Conservation (phyloP, 1,139 yeast species). For the Hanseniaspora gamundiae region DNA sequence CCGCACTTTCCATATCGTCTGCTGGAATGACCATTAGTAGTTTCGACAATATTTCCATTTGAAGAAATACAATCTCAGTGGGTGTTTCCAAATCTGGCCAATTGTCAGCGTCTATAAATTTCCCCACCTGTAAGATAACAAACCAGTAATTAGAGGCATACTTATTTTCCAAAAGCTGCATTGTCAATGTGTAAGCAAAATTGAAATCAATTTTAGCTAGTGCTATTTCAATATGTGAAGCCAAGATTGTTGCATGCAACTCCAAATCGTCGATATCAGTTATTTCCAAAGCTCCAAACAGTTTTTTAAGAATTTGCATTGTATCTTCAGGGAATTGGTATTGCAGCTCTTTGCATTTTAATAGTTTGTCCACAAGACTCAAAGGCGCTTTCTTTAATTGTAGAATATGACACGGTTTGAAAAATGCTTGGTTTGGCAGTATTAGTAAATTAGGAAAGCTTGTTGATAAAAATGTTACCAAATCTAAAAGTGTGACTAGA, state of each 20-base stretch:
- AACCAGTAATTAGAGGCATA: conserved; percentile 31
- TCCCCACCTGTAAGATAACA: conserved; percentile 48
- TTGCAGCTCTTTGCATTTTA: conserved; percentile 45
- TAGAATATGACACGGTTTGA: conserved; percentile 29
- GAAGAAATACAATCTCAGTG: conserved; percentile 28
- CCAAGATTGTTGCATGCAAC: conserved; percentile 25
- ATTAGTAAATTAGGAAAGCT: conserved; percentile 28
- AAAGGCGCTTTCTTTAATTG: conserved; percentile 22
- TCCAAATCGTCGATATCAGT: conserved; percentile 8
- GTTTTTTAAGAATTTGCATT: conserved; percentile 30
- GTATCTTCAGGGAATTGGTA: conserved; percentile 38
- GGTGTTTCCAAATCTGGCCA: conserved; percentile 32
- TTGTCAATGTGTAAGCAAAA: conserved; percentile 36
- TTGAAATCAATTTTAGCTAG: conserved; percentile 40
- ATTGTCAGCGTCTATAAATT: conserved; percentile 29
- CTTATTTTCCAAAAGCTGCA: conserved; percentile 28
- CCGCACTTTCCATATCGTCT: conserved; percentile 28
- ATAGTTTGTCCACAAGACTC: conserved; percentile 30
- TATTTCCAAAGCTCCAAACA: conserved; percentile 27
- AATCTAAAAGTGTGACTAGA: conserved; percentile 29
- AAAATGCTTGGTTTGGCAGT: conserved; percentile 22
- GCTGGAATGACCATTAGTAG: conserved; percentile 33
- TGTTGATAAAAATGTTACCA: conserved; percentile 24
- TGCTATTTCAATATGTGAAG: conserved; percentile 48
- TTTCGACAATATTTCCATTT: conserved; percentile 37